Percentiles rank a stretch among this genome's conserved stretches.
Conservation (phyloP, 208 protist species). For the Acanthamoeba triangularis region DNA sequence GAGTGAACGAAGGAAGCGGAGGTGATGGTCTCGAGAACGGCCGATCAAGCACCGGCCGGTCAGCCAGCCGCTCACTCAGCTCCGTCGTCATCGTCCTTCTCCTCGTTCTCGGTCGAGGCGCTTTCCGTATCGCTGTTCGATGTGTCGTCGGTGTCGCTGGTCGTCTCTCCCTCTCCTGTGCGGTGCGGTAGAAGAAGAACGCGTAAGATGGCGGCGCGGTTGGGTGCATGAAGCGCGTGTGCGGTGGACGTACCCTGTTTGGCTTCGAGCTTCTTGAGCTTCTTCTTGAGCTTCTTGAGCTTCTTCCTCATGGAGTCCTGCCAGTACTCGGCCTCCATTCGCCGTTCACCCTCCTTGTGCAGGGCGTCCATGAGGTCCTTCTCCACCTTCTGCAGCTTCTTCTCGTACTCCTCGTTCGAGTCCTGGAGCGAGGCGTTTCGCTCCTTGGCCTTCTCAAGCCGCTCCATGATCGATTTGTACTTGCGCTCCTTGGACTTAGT, state of each 20-base stretch:
- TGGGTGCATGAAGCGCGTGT: neutral
- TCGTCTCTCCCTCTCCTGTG: neutral
- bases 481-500: neutral
- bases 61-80: no score
- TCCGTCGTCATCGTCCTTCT: neutral
- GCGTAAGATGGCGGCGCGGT: no score
- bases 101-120: neutral
- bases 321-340: slow-evolving; percentile 66
- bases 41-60: no score
- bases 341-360: slow-evolving; percentile 43
- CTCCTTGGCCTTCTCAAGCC: neutral
- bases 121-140: neutral
- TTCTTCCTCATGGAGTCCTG: slow-evolving; percentile 60
- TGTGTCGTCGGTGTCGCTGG: neutral
- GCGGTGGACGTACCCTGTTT: neutral
- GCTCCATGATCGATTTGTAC: neutral
- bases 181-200: no score
- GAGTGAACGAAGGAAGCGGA: no score
- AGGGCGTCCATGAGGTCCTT: slow-evolving; percentile 59
- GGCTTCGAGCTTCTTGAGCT: slow-evolving; percentile 14
- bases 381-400: slow-evolving; percentile 63
- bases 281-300: slow-evolving; percentile 61
- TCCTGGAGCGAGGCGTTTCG: neutral
- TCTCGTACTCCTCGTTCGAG: slow-evolving; percentile 68
- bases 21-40: no score